phyloP scores from a whole-genome alignment of 345 rosid species.

The Sonneratia caseolaris region DNA sequence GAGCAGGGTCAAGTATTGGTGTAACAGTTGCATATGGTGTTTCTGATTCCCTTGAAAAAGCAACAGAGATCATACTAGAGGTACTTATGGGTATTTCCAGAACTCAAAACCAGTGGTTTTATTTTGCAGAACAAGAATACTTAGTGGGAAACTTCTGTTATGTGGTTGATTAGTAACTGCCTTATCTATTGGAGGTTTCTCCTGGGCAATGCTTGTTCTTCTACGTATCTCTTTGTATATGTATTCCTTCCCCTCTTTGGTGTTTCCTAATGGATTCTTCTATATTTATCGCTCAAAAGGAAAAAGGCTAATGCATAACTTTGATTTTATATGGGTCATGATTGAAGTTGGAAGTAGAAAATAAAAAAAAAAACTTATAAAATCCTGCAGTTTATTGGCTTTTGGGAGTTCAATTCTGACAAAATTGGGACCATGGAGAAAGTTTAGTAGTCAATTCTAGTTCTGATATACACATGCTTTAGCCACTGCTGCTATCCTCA shows the following conservation, averaged over 20 bases:
- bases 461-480: neutral
- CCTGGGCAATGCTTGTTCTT: neutral
- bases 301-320: neutral
- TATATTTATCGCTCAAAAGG: too few relatives aligned
- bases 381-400: neutral
- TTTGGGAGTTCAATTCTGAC: neutral
- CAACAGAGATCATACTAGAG: constrained; percentile 56
- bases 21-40: constrained; percentile 88
- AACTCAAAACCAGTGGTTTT: neutral
- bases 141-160: neutral
- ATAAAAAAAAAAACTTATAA: neutral
- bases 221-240: too few relatives aligned
- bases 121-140: neutral
- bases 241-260: too few relatives aligned
- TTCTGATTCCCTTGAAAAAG: constrained; percentile 63
- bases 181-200: neutral
- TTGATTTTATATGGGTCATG: neutral
- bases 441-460: neutral
- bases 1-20: constrained; percentile 96
- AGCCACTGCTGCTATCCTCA: neutral
- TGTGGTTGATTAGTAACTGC: neutral
- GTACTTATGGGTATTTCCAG: constrained; percentile 22
- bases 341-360: neutral
- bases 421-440: neutral
- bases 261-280: too few relatives aligned